phyloP scores from a whole-genome alignment of 2,329 filamentous ascomycete genomes.

The Fusarium floridanum region DNA sequence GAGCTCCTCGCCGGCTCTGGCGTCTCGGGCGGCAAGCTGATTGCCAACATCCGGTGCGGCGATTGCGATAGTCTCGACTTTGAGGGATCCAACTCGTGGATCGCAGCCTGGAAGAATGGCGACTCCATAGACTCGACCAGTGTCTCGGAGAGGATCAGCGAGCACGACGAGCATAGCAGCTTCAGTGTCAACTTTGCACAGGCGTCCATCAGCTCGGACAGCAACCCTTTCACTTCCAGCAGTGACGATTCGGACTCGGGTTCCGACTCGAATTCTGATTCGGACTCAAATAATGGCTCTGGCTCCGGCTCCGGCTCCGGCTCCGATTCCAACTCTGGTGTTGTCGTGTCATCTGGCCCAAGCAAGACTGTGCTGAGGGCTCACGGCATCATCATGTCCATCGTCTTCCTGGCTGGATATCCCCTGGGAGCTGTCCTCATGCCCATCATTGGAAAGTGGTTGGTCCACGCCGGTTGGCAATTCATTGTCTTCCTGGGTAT shows the following conservation, averaged over 20 bases:
- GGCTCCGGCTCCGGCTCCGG: slow-evolving; percentile 16
- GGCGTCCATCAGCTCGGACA: slow-evolving; percentile 61
- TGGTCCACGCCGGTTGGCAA: slow-evolving; percentile 70
- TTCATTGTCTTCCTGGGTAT: slow-evolving; percentile 66
- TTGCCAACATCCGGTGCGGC: slow-evolving; percentile 69
- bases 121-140: slow-evolving; percentile 59
- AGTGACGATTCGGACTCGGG: slow-evolving; percentile 11
- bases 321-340: slow-evolving; percentile 14
- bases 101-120: slow-evolving; percentile 67
- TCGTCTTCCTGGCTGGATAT: slow-evolving; percentile 70
- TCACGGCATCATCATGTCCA: slow-evolving; percentile 72
- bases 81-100: slow-evolving; percentile 60
- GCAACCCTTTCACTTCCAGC: slow-evolving; percentile 63
- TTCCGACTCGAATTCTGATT: slow-evolving; percentile 18
- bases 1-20: slow-evolving; percentile 71
- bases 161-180: slow-evolving; percentile 60
- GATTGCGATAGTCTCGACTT: slow-evolving; percentile 65
- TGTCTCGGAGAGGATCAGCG: slow-evolving; percentile 54
- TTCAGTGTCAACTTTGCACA: slow-evolving; percentile 64
- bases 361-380: slow-evolving; percentile 52
- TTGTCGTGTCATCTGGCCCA: slow-evolving; percentile 22
- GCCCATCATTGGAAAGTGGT: slow-evolving; percentile 69
- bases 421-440: slow-evolving; percentile 72
- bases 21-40: slow-evolving; percentile 64
- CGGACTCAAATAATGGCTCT: slow-evolving; percentile 1